Percentiles rank a stretch among this genome's conserved stretches.
Evolutionary conservation across 108 stramenopile genomes (phyloP).

Genomic region (Aureococcus anophagefferens): DNA sequence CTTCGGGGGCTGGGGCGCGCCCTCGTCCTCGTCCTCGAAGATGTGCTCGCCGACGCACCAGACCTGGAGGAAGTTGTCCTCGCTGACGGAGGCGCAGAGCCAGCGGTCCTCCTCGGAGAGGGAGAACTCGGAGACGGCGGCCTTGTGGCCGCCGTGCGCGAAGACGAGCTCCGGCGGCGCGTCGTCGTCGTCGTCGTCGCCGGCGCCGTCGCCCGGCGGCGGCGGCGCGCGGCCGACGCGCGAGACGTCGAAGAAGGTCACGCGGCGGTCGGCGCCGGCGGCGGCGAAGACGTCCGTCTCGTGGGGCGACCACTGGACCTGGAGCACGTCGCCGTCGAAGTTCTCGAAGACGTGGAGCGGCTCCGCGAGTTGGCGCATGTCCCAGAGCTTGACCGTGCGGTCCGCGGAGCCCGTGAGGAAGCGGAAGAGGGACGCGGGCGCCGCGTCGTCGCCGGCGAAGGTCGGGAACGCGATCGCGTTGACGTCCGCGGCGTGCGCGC

Average conservation of each 20-base stretch:
- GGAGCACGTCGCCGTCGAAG: slow-evolving; percentile 78
- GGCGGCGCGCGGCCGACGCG: slow-evolving; percentile 86
- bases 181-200: slow-evolving; percentile 72
- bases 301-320: slow-evolving; percentile 80
- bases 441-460: not conserved
- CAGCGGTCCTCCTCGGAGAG: not conserved
- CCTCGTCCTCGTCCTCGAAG: too few relatives aligned
- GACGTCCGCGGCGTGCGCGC: slow-evolving; percentile 73
- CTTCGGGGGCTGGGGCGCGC: too few relatives aligned
- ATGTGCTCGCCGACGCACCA: too few relatives aligned
- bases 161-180: slow-evolving; percentile 97
- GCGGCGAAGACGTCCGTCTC: slow-evolving; percentile 72
- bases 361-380: slow-evolving; percentile 64
- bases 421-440: slow-evolving; percentile 33
- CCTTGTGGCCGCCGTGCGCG: slow-evolving; percentile 93
- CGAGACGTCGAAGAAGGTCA: slow-evolving; percentile 79
- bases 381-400: slow-evolving; percentile 84
- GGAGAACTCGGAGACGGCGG: slow-evolving; percentile 69
- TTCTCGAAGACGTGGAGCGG: slow-evolving; percentile 66
- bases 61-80: not conserved
- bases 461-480: slow-evolving; percentile 85
- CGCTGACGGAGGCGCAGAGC: not conserved
- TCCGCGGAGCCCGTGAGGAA: slow-evolving; percentile 83
- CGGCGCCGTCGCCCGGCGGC: slow-evolving; percentile 4
- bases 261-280: slow-evolving; percentile 80